Evolutionary conservation across 495 filamentous ascomycete genomes (phyloP), one percentile per base, ranked within the genome.

Genomic region (Neurospora terricola): DNA sequence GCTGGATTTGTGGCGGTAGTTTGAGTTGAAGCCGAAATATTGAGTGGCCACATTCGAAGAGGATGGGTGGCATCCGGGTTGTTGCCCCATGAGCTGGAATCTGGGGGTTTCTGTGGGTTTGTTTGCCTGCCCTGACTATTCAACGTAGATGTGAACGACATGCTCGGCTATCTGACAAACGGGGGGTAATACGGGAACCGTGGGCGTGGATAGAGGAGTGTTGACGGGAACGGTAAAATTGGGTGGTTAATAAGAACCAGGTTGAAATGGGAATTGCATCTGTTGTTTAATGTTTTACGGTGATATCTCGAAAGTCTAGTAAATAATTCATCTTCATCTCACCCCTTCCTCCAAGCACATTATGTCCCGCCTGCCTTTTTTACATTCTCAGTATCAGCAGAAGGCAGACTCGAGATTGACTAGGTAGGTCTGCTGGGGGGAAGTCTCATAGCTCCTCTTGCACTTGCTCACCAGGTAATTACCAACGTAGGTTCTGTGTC

Each of bases 1-100:
- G 72, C 39, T 76, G 78, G 84, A 86, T 77, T 74, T 86, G 70
- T 86, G 84, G 84, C 79, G 84, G 70, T 86, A 59, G 79, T 27
- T 14, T 14, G 21, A 27, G 11, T 27, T 59, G 48, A 59, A 59
- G 48, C 11, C 2, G 48, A 27, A 59, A 59, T 30, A 4, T 1
- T 11, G 18, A 8, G 18, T 21, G 18, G 18, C 9, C 18, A 7
- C 18, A 11, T n/a, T 45, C 18, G 8, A 45, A 45, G 42, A 43
- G 18, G 18, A 21, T 21, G 18, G 18, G n/a, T 45, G 11, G 4
- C 21, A 27, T 27, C 48, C 43, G 14, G 38, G 36, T 7, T 38
- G 23, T 72, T 18, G 27, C 54, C 54, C 27, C 23, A 18, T 66
- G 54, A 66, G 54, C 54, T 66, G 48, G 70, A 54, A 69, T 16